phyloP scores from a whole-genome alignment of 306 rosid species.

The Potentilla sterilis region DNA sequence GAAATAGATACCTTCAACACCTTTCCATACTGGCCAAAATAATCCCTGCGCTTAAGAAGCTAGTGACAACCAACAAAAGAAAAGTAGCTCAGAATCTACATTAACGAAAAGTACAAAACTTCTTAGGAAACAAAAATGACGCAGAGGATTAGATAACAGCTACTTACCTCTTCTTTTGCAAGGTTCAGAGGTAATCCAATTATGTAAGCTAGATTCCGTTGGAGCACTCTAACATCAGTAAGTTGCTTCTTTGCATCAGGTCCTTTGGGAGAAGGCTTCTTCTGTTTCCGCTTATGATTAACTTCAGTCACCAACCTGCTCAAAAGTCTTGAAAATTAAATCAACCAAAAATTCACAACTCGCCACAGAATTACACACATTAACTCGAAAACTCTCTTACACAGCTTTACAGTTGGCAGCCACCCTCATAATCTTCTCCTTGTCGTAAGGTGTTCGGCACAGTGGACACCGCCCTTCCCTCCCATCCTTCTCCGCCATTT shows the following conservation, averaged over 20 bases:
- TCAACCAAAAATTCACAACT: not conserved
- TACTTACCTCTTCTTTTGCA: conserved; percentile 78
- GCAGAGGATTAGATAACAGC: conserved; percentile 14
- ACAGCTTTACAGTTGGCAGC: conserved; percentile 73
- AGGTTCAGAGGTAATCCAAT: conserved; percentile 69
- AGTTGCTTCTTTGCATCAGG: conserved; percentile 89
- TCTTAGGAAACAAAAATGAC: not conserved
- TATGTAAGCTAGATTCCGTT: conserved; percentile 85
- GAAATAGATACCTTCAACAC: conserved; percentile 94
- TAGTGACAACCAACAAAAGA: conserved; percentile 14
- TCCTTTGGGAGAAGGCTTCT: conserved; percentile 61
- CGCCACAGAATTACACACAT: not conserved
- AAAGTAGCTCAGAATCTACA: not conserved
- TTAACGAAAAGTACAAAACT: not conserved
- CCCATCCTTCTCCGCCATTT: conserved; percentile 91
- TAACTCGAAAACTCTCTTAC: not conserved
- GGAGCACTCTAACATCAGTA: conserved; percentile 90
- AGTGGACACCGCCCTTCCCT: conserved; percentile 93
- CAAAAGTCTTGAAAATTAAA: not conserved
- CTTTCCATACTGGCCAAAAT: conserved; percentile 96
- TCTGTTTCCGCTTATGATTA: conserved; percentile 57
- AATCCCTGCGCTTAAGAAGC: conserved; percentile 86
- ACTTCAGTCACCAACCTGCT: conserved; percentile 65
- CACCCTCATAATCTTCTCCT: conserved; percentile 87
- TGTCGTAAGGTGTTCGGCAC: conserved; percentile 84